A percentile compares a stretch with the other conserved stretches of the same genome.
Conservation (phyloP, 1,284 basidiomycete genomes). For the Hemileia vastatrix region DNA sequence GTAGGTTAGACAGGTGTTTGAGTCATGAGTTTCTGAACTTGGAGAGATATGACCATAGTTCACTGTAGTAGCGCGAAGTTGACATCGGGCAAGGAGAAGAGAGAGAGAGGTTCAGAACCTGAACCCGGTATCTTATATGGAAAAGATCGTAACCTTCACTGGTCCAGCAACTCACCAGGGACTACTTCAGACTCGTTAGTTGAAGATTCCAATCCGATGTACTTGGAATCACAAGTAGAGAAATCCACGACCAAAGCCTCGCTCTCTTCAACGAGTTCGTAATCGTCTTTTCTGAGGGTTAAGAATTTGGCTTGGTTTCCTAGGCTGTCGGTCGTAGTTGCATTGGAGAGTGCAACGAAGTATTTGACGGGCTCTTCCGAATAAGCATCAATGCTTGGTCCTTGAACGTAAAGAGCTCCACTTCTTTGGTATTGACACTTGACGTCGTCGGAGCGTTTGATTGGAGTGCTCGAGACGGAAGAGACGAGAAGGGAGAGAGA, state of each 20-base stretch:
- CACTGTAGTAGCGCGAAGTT: too few relatives aligned
- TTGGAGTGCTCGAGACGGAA: background rate
- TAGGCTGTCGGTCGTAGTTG: background rate
- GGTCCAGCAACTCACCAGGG: too few relatives aligned
- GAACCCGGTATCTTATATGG: too few relatives aligned
- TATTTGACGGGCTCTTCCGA: background rate
- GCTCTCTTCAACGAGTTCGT: background rate
- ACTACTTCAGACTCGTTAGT: too few relatives aligned
- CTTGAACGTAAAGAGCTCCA: background rate
- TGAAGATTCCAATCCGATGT: background rate
- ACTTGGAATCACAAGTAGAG: background rate
- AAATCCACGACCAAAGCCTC: background rate
- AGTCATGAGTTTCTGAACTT: too few relatives aligned
- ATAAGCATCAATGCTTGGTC: background rate
- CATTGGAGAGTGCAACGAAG: background rate
- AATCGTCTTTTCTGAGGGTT: background rate
- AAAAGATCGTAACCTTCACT: too few relatives aligned
- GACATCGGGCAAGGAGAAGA: too few relatives aligned
- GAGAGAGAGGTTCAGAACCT: too few relatives aligned
- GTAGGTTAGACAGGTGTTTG: too few relatives aligned
- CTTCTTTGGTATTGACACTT: background rate
- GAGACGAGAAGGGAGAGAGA: background rate
- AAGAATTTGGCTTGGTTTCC: background rate
- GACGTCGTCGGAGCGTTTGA: background rate
- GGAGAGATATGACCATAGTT: too few relatives aligned